Evolutionary conservation across 2,329 filamentous ascomycete species (phyloP).

Genomic region (Kalmusia sp.): DNA sequence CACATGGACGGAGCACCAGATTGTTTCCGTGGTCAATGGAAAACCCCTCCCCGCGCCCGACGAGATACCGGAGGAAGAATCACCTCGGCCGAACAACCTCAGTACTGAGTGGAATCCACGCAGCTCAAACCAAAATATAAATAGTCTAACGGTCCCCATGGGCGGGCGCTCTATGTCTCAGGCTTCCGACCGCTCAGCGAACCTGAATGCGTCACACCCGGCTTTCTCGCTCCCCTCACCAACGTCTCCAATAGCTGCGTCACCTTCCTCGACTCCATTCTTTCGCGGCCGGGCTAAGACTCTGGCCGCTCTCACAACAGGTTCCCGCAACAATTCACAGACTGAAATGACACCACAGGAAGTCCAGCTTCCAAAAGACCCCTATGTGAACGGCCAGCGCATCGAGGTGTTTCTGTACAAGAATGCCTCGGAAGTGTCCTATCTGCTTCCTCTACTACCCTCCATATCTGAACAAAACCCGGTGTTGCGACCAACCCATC

Average conservation of each 20-base stretch:
- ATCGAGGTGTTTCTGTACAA: conserved; percentile 95
- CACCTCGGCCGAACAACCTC: conserved; percentile 53
- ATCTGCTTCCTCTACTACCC: conserved; percentile 98
- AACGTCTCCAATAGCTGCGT: conserved; percentile 59
- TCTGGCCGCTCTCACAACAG: conserved; percentile 78
- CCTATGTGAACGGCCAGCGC: conserved; percentile 91
- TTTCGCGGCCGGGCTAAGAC: conserved; percentile 90
- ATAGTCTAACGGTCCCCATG: conserved; percentile 81
- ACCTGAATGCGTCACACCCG: conserved; percentile 65
- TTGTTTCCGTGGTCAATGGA: conserved; percentile 88
- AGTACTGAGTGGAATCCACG: conserved; percentile 52
- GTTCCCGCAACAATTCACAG: conserved; percentile 75
- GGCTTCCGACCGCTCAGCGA: conserved; percentile 73
- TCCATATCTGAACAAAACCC: conserved; percentile 89
- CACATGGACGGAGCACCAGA: conserved; percentile 91
- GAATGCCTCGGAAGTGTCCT: conserved; percentile 84
- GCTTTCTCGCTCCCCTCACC: conserved; percentile 68
- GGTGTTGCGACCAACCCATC: conserved; percentile 94
- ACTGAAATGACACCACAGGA: conserved; percentile 79
- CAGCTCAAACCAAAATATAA: conserved; percentile 67
- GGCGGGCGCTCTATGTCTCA: conserved; percentile 77
- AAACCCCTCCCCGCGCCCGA: conserved; percentile 84
- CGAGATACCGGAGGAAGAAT: conserved; percentile 75
- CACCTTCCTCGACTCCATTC: conserved; percentile 58
- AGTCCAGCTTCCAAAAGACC: conserved; percentile 79